Conservation (phyloP, 108 stramenopile species). For the Cyclotella baltica region DNA sequence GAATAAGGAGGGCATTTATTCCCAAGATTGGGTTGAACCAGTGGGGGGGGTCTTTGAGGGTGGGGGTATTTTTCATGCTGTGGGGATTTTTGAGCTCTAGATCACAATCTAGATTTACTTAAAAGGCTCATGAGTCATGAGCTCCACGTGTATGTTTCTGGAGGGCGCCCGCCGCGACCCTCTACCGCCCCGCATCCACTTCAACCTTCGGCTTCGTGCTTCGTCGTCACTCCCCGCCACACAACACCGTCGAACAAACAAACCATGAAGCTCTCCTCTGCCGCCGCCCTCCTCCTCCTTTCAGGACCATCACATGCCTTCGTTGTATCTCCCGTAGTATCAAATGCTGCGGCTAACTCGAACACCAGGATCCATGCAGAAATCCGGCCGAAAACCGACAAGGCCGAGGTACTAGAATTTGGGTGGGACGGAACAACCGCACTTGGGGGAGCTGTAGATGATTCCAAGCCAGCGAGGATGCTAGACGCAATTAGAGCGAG, state of each 20-base stretch:
- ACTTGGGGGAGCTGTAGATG: slow-evolving; percentile 81
- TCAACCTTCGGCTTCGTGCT: too few relatives aligned
- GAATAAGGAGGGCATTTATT: too few relatives aligned
- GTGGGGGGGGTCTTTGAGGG: too few relatives aligned
- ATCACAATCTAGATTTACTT: too few relatives aligned
- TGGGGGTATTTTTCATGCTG: too few relatives aligned
- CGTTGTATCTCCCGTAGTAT: slow-evolving; percentile 5
- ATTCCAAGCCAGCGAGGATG: slow-evolving; percentile 81
- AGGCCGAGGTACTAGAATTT: slow-evolving; percentile 68
- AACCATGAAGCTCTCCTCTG: slow-evolving; percentile 28
- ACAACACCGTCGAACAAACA: not conserved
- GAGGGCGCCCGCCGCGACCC: too few relatives aligned
- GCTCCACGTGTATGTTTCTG: slow-evolving; percentile 2
- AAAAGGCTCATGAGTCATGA: too few relatives aligned
- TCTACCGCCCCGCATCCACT: too few relatives aligned
- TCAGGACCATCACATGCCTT: not conserved
- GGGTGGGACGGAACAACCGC: slow-evolving; percentile 91
- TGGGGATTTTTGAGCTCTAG: too few relatives aligned
- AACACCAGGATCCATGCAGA: slow-evolving; percentile 53
- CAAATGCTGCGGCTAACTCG: not conserved
- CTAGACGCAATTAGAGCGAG: slow-evolving; percentile 81
- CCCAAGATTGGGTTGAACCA: too few relatives aligned
- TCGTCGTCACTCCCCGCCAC: too few relatives aligned
- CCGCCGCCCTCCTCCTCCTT: slow-evolving; percentile 9
- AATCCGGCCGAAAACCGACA: slow-evolving; percentile 73